Conservation (phyloP, 2,329 filamentous ascomycete genomes). For the Fusarium bulbicola region DNA sequence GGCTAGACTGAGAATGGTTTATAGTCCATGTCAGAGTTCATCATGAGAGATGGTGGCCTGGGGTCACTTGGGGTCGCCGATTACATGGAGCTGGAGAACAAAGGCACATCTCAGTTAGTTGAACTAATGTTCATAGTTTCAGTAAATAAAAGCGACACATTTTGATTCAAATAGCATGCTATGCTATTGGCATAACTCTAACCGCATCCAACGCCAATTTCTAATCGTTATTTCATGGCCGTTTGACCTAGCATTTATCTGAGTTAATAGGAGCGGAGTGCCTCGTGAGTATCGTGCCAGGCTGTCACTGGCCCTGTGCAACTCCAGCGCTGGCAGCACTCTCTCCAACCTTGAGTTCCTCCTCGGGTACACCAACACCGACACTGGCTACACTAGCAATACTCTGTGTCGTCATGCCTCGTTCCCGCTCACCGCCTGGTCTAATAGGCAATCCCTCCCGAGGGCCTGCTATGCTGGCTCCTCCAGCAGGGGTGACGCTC, state of each 20-base stretch:
- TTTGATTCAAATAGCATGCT: conserved; percentile 4
- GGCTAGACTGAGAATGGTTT: not conserved
- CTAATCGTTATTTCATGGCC: conserved; percentile 32
- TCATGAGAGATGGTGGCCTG: not conserved
- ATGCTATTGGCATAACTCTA: conserved; percentile 23
- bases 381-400: conserved; percentile 58
- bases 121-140: not conserved
- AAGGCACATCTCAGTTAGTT: not conserved
- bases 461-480: conserved; percentile 57
- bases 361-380: conserved; percentile 65
- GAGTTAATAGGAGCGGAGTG: not conserved
- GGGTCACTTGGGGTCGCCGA: not conserved
- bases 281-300: not conserved
- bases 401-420: conserved; percentile 54
- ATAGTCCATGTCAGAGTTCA: not conserved
- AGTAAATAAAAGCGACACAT: not conserved
- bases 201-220: conserved; percentile 38
- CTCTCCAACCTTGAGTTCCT: conserved; percentile 69
- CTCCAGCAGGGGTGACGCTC: conserved; percentile 49
- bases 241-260: not conserved
- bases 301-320: conserved; percentile 21
- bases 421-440: conserved; percentile 49
- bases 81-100: not conserved
- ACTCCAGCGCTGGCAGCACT: conserved; percentile 63
- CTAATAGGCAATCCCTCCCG: conserved; percentile 48